Conservation (phyloP, 306 rosid species). For the Luffa aegyptiaca region DNA sequence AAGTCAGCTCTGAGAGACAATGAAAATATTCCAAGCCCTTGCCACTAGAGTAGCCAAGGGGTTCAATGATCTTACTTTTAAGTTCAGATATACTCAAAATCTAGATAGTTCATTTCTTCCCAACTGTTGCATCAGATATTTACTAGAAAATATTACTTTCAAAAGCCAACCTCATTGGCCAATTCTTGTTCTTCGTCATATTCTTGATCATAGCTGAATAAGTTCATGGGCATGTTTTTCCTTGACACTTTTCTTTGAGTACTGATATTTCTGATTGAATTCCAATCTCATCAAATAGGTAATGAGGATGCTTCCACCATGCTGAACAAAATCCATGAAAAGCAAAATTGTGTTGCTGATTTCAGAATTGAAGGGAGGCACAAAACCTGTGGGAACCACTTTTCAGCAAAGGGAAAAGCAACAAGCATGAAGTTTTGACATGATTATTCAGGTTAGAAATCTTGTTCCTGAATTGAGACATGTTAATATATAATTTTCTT, state of each 20-base stretch:
- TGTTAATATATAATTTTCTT: neutral
- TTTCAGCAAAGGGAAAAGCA: neutral
- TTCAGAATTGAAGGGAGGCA: neutral
- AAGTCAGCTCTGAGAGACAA: neutral
- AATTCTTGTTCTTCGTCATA: neutral
- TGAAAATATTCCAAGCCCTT: neutral
- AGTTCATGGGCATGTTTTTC: neutral
- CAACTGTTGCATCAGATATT: neutral
- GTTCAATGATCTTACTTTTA: neutral
- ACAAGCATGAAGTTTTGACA: slow-evolving; percentile 6
- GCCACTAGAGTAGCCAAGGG: neutral
- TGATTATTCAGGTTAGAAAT: slow-evolving; percentile 8
- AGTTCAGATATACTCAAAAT: neutral
- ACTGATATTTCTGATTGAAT: neutral
- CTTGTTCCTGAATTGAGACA: neutral
- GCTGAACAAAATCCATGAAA: slow-evolving; percentile 5
- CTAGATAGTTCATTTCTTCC: neutral
- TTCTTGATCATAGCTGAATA: neutral
- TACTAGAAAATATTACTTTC: neutral
- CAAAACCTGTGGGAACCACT: neutral
- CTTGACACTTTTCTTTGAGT: neutral
- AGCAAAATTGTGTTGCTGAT: neutral
- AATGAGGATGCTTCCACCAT: slow-evolving; percentile 8
- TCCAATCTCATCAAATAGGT: slow-evolving; percentile 6
- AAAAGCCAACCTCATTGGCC: neutral